These are phyloP conservation scores for Phylloporus rhodoxanthus DNA, from an alignment of 768 basidiomycete species.

Conservation along the genomic window DNA sequence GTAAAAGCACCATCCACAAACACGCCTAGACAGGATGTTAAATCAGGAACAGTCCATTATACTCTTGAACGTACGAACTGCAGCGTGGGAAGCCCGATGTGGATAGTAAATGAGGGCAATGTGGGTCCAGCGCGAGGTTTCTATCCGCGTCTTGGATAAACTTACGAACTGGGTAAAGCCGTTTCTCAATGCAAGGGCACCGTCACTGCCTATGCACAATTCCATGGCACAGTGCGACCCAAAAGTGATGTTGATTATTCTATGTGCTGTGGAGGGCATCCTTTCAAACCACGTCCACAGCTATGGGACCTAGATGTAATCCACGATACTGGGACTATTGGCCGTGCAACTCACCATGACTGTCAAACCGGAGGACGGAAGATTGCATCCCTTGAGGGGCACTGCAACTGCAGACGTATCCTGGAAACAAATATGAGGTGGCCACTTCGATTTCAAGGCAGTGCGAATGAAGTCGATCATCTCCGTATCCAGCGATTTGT, in stretches of 20 bases:
- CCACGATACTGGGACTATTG: background rate
- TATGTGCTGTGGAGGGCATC: conserved; percentile 32
- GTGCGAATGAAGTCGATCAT: conserved; percentile 65
- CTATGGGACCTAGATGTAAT: conserved; percentile 21
- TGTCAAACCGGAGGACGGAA: conserved; percentile 63
- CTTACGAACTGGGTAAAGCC: conserved; percentile 34
- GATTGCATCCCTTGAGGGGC: conserved; percentile 40
- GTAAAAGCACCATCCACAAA: conserved; percentile 68
- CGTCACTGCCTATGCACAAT: conserved; percentile 48
- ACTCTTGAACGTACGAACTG: conserved; percentile 46
- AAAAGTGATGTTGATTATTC: conserved; percentile 34
- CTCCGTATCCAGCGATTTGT: conserved; percentile 52
- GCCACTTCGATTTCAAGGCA: conserved; percentile 72
- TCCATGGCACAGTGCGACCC: conserved; percentile 34
- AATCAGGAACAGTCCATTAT: background rate
- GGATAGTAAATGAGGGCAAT: conserved; percentile 62
- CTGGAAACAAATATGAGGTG: conserved; percentile 69
- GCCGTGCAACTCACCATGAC: conserved; percentile 48
- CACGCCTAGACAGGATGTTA: conserved; percentile 41
- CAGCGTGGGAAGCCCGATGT: conserved; percentile 47
- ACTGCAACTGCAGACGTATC: conserved; percentile 47
- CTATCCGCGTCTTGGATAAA: conserved; percentile 43
- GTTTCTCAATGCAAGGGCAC: conserved; percentile 47
- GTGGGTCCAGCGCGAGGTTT: conserved; percentile 67
- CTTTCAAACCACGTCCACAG: conserved; percentile 46